Evolutionary conservation across 179 eudicot species (phyloP).

Genomic region (Heliamphora pulchella): DNA sequence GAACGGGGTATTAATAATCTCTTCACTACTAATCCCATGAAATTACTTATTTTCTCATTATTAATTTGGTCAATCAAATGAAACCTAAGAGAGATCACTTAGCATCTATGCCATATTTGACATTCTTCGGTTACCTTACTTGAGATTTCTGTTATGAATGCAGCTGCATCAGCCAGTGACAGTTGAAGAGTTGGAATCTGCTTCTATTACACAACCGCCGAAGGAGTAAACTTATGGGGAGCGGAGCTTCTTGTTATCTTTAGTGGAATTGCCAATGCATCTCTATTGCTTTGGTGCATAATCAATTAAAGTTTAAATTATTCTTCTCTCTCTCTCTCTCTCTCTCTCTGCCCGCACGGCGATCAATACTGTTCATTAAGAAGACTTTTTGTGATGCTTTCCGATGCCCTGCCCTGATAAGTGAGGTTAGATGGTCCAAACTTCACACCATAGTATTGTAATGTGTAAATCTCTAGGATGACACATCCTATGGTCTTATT

Average conservation of each 20-base stretch:
- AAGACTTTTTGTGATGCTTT: not conserved
- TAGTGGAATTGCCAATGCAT: not conserved
- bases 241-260: conserved; percentile 2
- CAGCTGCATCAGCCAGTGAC: conserved; percentile 72
- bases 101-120: not conserved
- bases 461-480: not conserved
- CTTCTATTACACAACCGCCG: not conserved
- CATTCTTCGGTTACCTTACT: not conserved
- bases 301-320: not conserved
- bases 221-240: not conserved
- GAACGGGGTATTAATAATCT: too few relatives aligned
- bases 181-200: conserved; percentile 42
- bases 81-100: not conserved
- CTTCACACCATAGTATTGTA: not conserved
- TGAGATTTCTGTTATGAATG: conserved; percentile 15
- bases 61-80: too few relatives aligned
- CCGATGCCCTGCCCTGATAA: not conserved
- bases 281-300: not conserved
- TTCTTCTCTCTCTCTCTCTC: too few relatives aligned
- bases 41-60: too few relatives aligned
- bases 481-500: not conserved
- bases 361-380: not conserved
- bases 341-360: not conserved
- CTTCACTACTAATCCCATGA: too few relatives aligned
- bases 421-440: not conserved